Evolutionary conservation across 768 basidiomycete species (phyloP), one percentile per base, ranked within the genome.

Genomic region (Mycena filopes): DNA sequence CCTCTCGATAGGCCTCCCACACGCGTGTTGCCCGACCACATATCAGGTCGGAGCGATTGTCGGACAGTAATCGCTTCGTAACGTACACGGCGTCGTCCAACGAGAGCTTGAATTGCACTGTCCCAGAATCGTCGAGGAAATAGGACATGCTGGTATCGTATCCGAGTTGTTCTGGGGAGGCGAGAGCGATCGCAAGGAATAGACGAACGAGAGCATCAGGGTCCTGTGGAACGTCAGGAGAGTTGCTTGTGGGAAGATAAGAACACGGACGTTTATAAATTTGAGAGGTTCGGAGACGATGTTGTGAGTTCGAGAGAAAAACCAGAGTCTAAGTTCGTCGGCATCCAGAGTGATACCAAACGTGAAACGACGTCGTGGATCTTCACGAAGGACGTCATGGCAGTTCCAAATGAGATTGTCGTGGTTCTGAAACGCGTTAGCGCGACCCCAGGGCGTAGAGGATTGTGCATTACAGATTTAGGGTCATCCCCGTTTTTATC

Each of bases 11-110:
- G 2, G 45, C 56, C 26, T 58, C 56, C 56, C 56, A 58, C 15
- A 58, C 56, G 18, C 56, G 56, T n/a, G 56, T 58, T n/a, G 56
- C 9, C 47, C 46, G 43, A 10, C 56, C 56, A 31, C 45, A 48
- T 31, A 46, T 38, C 4, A 6, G 21, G 8, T 58, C 56, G 16
- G 43, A 4, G 16, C 46, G 31, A n/a, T 40, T 8, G 16, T 58
- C 56, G 10, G 41, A 47, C 1, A 58, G 36, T 2, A 58, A 16
- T 40, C 25, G 2, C 56, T 21, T 58, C 29, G 56, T 48, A n/a
- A 48, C 20, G 25, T 47, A 58, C 3, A 20, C 25, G 3, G 12
- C 21, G 1, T 20, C 20, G 4, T 23, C 18, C 10, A 48, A 2
- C 12, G 21, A 9, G 3, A 58, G 21, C 36, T 33, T 58, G 33